Evolutionary conservation across 2,329 filamentous ascomycete genomes (phyloP), one percentile per base, ranked within the genome.

Genomic region (Ilyonectria sp.): DNA sequence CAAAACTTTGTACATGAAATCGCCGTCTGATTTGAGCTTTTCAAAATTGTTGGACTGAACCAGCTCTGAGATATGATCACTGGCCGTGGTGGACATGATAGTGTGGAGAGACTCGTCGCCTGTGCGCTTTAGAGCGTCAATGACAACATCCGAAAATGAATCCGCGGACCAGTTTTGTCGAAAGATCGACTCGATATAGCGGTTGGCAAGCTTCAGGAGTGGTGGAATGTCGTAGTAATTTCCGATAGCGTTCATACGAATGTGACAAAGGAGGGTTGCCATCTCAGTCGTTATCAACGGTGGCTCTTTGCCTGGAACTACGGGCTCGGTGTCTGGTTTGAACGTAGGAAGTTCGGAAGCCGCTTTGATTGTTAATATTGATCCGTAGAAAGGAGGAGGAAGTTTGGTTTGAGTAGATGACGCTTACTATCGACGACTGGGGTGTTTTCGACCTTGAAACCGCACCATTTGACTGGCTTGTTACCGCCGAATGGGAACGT

Each of bases 221-320:
- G 50, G 49, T 1, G 56, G 52, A 1, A 76, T 60, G 1, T 50
- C 37, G 49, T 74, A 75, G 57, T 74, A 67, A 21, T 76, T 65
- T 4, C 66, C 70, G 43, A 76, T 72, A 1, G 68, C 59, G 46
- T 74, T 76, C 8, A 75, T 64, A 19, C 58, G 53, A 6, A 76
- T 44, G 53, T 76, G 74, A 5, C 59, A 63, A 5, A 70, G 21
- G 2, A 72, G 26, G 5, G 26, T 58, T n/a, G 57, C 61, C 26
- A 15, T 58, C 46, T 35, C 47, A 40, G 56, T 57, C 4, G 53
- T 35, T 26, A 26, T 26, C 26, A 26, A 26, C 1, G 29, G 23
- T 7, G 37, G 11, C 4, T 26, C 54, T 10, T 26, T 26, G 26
- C 26, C 6, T 26, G 26, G 17, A 5, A 21, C n/a, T 17, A 19